A percentile compares a stretch with the other conserved stretches of the same genome.
These are phyloP conservation scores for Coemansia sp. DNA, from an alignment of 192 early-diverging fungal species.

Conservation along the genomic window DNA sequence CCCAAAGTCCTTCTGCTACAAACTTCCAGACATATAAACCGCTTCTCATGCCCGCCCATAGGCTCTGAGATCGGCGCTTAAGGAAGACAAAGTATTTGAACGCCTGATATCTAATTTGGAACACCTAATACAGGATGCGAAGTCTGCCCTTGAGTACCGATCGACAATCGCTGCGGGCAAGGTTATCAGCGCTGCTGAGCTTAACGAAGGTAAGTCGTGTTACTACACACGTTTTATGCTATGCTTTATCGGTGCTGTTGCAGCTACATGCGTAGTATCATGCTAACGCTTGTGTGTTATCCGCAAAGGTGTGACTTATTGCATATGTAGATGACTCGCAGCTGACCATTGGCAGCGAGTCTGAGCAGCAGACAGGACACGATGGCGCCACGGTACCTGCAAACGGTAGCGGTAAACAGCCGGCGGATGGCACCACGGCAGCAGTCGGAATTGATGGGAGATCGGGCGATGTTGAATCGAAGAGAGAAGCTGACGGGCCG, in stretches of 20 bases:
- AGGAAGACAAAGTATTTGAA: constrained; percentile 56
- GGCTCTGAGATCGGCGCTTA: constrained; percentile 54
- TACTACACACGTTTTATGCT: no score
- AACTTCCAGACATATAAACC: constrained; percentile 5
- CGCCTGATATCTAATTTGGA: constrained; percentile 57
- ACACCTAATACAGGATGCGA: constrained; percentile 56
- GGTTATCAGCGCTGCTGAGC: constrained; percentile 50
- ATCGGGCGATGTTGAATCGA: constrained; percentile 3
- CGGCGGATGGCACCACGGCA: no score
- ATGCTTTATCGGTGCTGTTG: no score
- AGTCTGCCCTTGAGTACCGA: constrained; percentile 51
- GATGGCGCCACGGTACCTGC: constrained; percentile 1
- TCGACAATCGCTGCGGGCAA: constrained; percentile 51
- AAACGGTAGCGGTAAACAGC: no score
- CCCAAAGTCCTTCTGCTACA: no score
- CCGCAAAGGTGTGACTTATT: not conserved
- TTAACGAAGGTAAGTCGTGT: constrained; percentile 42
- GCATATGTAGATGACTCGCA: constrained; percentile 33
- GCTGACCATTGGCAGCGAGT: constrained; percentile 24
- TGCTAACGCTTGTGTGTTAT: not conserved
- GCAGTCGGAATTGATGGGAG: no score
- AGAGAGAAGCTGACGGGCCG: not conserved
- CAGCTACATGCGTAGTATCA: not conserved
- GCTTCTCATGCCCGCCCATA: constrained; percentile 54
- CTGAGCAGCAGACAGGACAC: not conserved